Conservation (phyloP, 768 basidiomycete species). For the Tylopilus plumbeoviolaceoides region DNA sequence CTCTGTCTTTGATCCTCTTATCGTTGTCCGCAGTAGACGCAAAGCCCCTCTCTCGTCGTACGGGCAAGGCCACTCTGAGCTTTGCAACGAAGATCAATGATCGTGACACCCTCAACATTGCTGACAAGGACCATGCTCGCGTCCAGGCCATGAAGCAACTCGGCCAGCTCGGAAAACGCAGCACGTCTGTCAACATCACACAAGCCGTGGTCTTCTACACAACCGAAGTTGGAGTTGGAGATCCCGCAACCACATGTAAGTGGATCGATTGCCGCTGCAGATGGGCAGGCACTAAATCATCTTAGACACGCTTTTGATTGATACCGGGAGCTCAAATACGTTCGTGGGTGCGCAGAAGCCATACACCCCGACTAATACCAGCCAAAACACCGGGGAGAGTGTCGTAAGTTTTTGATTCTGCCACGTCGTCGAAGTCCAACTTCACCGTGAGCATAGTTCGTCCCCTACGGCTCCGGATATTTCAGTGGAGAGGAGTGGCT, state of each 20-base stretch:
- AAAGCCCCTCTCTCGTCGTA: slow-evolving; percentile 6
- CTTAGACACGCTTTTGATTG: slow-evolving; percentile 27
- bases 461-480: slow-evolving; percentile 1
- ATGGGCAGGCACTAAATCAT: neutral
- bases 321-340: slow-evolving; percentile 32
- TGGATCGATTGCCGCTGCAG: neutral
- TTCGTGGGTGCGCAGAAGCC: slow-evolving; percentile 19
- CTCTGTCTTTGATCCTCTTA: slow-evolving; percentile 13
- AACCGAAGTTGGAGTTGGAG: slow-evolving; percentile 26
- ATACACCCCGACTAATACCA: slow-evolving; percentile 12
- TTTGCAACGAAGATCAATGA: slow-evolving; percentile 13
- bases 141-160: slow-evolving; percentile 8
- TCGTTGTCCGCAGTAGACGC: slow-evolving; percentile 10
- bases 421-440: too few species aligned
- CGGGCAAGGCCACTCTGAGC: slow-evolving; percentile 8
- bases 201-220: slow-evolving; percentile 26
- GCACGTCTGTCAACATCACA: slow-evolving; percentile 2
- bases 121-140: slow-evolving; percentile 20
- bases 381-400: slow-evolving; percentile 17
- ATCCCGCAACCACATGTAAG: slow-evolving; percentile 16
- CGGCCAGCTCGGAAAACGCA: slow-evolving; percentile 4
- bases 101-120: slow-evolving; percentile 7
- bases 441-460: too few species aligned
- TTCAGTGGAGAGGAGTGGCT: slow-evolving; percentile 14
- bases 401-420: slow-evolving; percentile 11